Evolutionary conservation across 176 grass and related monocot genomes (phyloP).

Genomic region (Zea mays): Zm-B73-REFERENCE-NAM-5.0 NC_050098.1:130339001-130339500

Average conservation of each 20-base stretch:
- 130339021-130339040: constrained; percentile 8
- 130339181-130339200: constrained; percentile 38
- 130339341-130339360: constrained; percentile 49
- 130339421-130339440: constrained; percentile 45
- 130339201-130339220: neutral
- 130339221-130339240: neutral
- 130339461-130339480: constrained; percentile 17
- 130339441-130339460: constrained; percentile 40
- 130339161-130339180: neutral
- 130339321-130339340: constrained; percentile 43
- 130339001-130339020: neutral
- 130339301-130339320: constrained; percentile 38
- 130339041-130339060: neutral
- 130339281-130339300: neutral
- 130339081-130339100: neutral
- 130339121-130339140: constrained; percentile 19
- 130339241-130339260: neutral
- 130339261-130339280: neutral
- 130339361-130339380: constrained; percentile 25
- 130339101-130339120: neutral
- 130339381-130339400: neutral
- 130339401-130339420: constrained; percentile 26
- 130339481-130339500: neutral
- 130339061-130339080: constrained; percentile 7
- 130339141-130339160: constrained; percentile 1